Evolutionary conservation across 768 basidiomycete species (phyloP).

Genomic region (Lactifluus pinguis): DNA sequence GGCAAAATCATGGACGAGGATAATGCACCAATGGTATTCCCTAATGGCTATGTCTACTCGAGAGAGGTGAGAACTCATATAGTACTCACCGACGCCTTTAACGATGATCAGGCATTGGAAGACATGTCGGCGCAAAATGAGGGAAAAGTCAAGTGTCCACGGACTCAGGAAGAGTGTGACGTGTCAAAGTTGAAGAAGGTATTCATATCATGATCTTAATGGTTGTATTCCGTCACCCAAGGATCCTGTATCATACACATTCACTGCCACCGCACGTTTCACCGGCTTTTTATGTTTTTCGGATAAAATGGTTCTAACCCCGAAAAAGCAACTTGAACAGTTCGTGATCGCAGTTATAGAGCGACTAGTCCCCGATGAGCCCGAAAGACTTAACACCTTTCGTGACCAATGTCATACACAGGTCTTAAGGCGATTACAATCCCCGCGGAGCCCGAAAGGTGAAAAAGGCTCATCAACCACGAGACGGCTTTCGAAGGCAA

Average conservation of each 20-base stretch:
- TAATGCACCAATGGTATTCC: constrained; percentile 87
- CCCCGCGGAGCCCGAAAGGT: too few relatives aligned
- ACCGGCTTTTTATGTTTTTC: background rate
- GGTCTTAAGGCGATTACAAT: too few relatives aligned
- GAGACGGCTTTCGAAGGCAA: too few relatives aligned
- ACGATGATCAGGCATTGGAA: constrained; percentile 55
- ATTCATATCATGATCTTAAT: constrained; percentile 61
- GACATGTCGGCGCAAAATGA: constrained; percentile 79
- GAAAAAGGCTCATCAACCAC: too few relatives aligned
- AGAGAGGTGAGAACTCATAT: constrained; percentile 53
- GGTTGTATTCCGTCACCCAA: background rate
- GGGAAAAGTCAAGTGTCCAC: constrained; percentile 78
- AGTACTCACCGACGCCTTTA: background rate
- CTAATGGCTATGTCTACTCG: constrained; percentile 90
- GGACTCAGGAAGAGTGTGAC: constrained; percentile 54
- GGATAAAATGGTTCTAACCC: background rate
- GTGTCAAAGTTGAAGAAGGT: constrained; percentile 74
- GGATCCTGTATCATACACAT: background rate
- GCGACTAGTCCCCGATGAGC: too few relatives aligned
- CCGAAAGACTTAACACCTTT: background rate
- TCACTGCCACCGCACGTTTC: background rate
- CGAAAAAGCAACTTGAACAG: background rate
- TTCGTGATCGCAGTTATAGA: too few relatives aligned
- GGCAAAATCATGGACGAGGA: constrained; percentile 94
- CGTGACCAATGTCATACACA: background rate